These are phyloP conservation scores for Gossypium laxum DNA, from an alignment of 441 rosid species.

Conservation along the genomic window DNA sequence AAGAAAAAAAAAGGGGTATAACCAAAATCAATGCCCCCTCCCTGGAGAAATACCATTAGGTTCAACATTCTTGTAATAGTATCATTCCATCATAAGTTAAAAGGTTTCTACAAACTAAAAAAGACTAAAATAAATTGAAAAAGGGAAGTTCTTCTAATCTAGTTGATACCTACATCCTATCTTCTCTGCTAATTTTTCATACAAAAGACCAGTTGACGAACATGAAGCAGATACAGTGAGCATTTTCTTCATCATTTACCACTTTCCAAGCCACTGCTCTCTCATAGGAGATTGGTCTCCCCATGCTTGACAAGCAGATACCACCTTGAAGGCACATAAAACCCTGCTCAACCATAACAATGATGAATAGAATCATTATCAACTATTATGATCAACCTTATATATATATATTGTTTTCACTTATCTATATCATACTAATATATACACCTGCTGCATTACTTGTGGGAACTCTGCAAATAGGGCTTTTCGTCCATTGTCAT, in stretches of 20 bases:
- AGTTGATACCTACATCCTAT: constrained; percentile 10
- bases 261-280: constrained; percentile 73
- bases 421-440: not conserved
- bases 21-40: constrained; percentile 12
- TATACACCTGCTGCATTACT: constrained; percentile 59
- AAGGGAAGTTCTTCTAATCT: constrained; percentile 15
- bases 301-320: constrained; percentile 69
- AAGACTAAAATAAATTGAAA: constrained; percentile 1
- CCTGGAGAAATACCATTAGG: constrained; percentile 13
- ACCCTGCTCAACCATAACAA: constrained; percentile 28
- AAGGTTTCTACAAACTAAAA: constrained; percentile 17
- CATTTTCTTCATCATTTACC: constrained; percentile 54
- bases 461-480: constrained; percentile 60
- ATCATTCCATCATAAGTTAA: constrained; percentile 1
- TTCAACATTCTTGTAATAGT: constrained; percentile 16
- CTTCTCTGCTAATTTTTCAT: constrained; percentile 16
- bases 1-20: constrained; percentile 6
- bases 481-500: constrained; percentile 49
- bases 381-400: not conserved
- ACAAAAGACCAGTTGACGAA: constrained; percentile 67
- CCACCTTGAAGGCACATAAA: constrained; percentile 64
- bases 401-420: not conserved
- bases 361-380: not conserved
- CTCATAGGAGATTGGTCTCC: constrained; percentile 57
- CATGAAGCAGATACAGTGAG: constrained; percentile 63